A percentile compares a stretch with the other conserved stretches of the same genome.
phyloP scores from a whole-genome alignment of 495 filamentous ascomycete species.

The Aspergillus coremiiformis region DNA sequence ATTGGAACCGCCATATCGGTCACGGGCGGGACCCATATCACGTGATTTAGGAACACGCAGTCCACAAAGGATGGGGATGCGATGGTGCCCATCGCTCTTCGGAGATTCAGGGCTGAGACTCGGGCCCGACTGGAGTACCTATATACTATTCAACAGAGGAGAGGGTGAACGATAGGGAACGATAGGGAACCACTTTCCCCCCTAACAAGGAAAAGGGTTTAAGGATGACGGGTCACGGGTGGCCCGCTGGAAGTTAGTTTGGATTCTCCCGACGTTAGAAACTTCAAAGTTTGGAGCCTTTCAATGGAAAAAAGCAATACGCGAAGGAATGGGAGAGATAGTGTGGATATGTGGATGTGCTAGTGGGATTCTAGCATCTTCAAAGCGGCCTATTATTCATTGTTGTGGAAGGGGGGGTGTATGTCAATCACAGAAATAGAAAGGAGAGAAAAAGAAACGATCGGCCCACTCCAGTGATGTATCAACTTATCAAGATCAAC shows the following conservation, averaged over 20 bases:
- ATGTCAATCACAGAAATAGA: not conserved
- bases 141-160: not conserved
- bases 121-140: not conserved
- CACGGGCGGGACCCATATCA: not conserved
- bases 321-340: not conserved
- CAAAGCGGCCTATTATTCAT: not conserved
- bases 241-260: not conserved
- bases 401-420: conserved; percentile 3
- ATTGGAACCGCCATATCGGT: too few species aligned
- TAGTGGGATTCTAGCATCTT: not conserved
- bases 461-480: conserved; percentile 22
- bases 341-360: not conserved
- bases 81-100: not conserved
- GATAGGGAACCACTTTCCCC: not conserved
- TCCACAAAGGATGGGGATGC: not conserved
- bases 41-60: not conserved
- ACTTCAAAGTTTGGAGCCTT: not conserved
- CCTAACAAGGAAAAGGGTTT: not conserved
- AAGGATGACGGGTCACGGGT: not conserved
- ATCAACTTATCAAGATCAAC: conserved; percentile 20
- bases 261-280: not conserved
- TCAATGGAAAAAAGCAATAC: not conserved
- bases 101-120: conserved; percentile 1
- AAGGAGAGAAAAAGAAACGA: conserved; percentile 4
- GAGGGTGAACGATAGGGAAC: not conserved